A percentile compares a stretch with the other conserved stretches of the same genome.
Evolutionary conservation across 306 rosid genomes (phyloP).

Genomic region (Trifolium fragiferum): DNA sequence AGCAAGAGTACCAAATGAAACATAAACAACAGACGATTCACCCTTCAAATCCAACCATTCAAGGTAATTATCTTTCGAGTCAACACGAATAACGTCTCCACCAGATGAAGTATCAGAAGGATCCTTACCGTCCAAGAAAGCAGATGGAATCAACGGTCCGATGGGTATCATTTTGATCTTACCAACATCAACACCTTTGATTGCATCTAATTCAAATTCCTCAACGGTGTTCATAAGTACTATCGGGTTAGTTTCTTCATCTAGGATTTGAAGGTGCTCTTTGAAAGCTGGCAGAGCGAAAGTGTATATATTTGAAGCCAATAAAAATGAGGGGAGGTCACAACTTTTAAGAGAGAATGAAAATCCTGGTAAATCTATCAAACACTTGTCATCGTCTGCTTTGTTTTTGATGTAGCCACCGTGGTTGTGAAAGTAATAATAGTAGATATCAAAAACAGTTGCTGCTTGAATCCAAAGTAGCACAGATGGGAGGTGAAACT

Average conservation of each 20-base stretch:
- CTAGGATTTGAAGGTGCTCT: slow-evolving; percentile 39
- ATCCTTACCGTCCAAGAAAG: slow-evolving; percentile 44
- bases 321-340: slow-evolving; percentile 48
- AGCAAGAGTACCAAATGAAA: slow-evolving; percentile 63
- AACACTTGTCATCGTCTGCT: neutral
- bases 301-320: neutral
- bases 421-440: slow-evolving; percentile 48
- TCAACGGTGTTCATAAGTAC: slow-evolving; percentile 54
- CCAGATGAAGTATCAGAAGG: slow-evolving; percentile 49
- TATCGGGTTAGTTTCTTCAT: slow-evolving; percentile 23
- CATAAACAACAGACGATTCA: slow-evolving; percentile 52
- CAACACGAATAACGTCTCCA: slow-evolving; percentile 41
- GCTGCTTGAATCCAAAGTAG: slow-evolving; percentile 58
- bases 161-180: slow-evolving; percentile 38
- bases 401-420: slow-evolving; percentile 10
- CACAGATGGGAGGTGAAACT: slow-evolving; percentile 35
- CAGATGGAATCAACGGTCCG: slow-evolving; percentile 74
- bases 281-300: slow-evolving; percentile 39
- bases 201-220: slow-evolving; percentile 47
- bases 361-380: slow-evolving; percentile 42
- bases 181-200: slow-evolving; percentile 30
- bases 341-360: slow-evolving; percentile 10
- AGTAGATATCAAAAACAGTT: slow-evolving; percentile 42
- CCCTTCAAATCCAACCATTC: slow-evolving; percentile 63
- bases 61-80: slow-evolving; percentile 30